phyloP scores from a whole-genome alignment of 306 rosid genomes.

The Gastrolobium bilobum region DNA sequence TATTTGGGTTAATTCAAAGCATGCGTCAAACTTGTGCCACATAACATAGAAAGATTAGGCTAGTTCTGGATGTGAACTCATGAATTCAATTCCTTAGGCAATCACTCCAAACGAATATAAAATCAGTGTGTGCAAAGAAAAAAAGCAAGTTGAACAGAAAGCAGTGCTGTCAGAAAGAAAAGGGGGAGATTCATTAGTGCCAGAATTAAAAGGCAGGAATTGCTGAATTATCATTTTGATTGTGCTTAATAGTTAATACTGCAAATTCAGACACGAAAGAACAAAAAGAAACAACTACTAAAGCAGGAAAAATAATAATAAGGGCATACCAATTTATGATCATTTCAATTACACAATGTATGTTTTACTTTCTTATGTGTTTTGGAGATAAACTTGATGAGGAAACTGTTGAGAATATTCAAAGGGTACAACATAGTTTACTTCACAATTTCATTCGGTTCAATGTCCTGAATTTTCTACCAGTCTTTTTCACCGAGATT shows the following conservation, averaged over 20 bases:
- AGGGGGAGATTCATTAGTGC: neutral
- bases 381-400: conserved; percentile 58
- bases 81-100: neutral
- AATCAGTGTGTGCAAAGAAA: conserved; percentile 6
- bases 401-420: conserved; percentile 24
- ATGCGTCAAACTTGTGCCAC: conserved; percentile 18
- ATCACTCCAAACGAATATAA: conserved; percentile 17
- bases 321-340: conserved; percentile 34
- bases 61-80: conserved; percentile 34
- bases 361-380: conserved; percentile 50
- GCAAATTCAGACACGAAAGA: neutral
- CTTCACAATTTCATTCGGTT: conserved; percentile 53
- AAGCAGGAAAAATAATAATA: conserved; percentile 25
- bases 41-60: conserved; percentile 8
- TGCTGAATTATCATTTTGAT: neutral
- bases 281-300: neutral
- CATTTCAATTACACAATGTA: conserved; percentile 50
- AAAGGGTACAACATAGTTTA: conserved; percentile 43
- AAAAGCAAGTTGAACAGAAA: conserved; percentile 27
- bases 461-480: conserved; percentile 58
- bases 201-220: neutral
- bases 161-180: conserved; percentile 23
- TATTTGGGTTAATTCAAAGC: conserved; percentile 25
- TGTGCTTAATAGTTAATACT: neutral
- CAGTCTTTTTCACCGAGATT: conserved; percentile 55